These are phyloP conservation scores for Russula emetica DNA, from an alignment of 768 basidiomycete species.

Conservation along the genomic window DNA sequence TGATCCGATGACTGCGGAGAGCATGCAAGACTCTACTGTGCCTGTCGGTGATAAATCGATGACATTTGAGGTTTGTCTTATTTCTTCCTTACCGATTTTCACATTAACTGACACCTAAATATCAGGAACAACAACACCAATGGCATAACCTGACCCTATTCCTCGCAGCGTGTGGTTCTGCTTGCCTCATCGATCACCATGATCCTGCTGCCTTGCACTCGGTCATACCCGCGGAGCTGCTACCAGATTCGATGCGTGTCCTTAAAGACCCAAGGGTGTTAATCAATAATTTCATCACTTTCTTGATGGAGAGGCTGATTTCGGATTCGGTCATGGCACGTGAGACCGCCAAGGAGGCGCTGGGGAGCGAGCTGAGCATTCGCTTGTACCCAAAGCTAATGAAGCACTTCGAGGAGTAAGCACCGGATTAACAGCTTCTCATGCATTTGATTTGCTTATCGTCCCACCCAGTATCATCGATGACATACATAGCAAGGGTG, in stretches of 20 bases:
- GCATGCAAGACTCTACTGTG: conserved; percentile 31
- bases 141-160: conserved; percentile 86
- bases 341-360: conserved; percentile 75
- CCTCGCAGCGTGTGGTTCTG: conserved; percentile 68
- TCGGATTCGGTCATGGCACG: conserved; percentile 60
- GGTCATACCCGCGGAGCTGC: conserved; percentile 50
- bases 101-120: conserved; percentile 17
- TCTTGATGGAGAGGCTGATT: conserved; percentile 65
- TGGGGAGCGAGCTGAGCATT: conserved; percentile 75
- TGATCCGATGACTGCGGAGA: conserved; percentile 33
- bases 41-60: conserved; percentile 38
- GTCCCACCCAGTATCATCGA: conserved; percentile 46
- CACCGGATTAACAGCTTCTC: conserved; percentile 8
- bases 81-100: conserved; percentile 7
- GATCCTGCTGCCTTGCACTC: conserved; percentile 47
- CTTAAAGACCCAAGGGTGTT: conserved; percentile 54
- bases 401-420: conserved; percentile 70
- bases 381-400: conserved; percentile 64
- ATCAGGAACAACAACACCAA: conserved; percentile 70
- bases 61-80: conserved; percentile 36
- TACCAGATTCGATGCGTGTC: conserved; percentile 73
- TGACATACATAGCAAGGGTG: conserved; percentile 46
- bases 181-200: conserved; percentile 53
- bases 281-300: conserved; percentile 60
- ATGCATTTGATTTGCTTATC: not conserved